Conservation (phyloP, 495 filamentous ascomycete species). For the Lineolata rhizophorae region DNA sequence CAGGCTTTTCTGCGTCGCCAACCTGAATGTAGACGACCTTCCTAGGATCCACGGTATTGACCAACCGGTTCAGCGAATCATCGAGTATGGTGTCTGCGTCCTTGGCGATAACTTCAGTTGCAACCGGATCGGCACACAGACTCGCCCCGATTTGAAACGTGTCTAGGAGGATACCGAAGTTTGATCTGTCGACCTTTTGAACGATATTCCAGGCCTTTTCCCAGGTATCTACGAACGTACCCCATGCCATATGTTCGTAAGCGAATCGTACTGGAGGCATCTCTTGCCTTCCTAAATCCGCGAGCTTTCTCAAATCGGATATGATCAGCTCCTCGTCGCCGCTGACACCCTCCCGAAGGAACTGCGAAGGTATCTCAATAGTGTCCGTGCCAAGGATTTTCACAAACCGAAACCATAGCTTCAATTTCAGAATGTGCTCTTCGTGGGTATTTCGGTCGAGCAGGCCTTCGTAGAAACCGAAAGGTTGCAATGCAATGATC, state of each 20-base stretch:
- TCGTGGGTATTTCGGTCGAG: constrained; percentile 37
- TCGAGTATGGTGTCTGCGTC: constrained; percentile 36
- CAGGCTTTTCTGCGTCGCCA: constrained; percentile 48
- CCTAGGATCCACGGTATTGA: constrained; percentile 30
- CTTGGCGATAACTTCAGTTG: constrained; percentile 26
- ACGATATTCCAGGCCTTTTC: constrained; percentile 53
- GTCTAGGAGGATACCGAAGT: constrained; percentile 63
- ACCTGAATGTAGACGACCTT: constrained; percentile 71
- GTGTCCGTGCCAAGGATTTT: constrained; percentile 41
- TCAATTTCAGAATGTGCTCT: constrained; percentile 36
- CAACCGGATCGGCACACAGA: constrained; percentile 48
- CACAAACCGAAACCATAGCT: constrained; percentile 46
- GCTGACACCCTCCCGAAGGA: constrained; percentile 34
- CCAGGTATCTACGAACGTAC: constrained; percentile 49
- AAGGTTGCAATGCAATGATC: constrained; percentile 58
- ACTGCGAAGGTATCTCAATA: constrained; percentile 55
- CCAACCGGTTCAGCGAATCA: constrained; percentile 33
- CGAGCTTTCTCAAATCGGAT: constrained; percentile 37
- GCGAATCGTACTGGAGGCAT: constrained; percentile 42
- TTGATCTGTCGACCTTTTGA: constrained; percentile 36
- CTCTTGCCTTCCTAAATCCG: constrained; percentile 36
- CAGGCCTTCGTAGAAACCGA: constrained; percentile 60
- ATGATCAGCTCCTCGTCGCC: constrained; percentile 36
- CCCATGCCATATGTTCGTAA: constrained; percentile 61
- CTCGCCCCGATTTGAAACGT: constrained; percentile 62